Evolutionary conservation across 139 green algal genomes (phyloP).

Genomic region (Picochlorum costavermella): DNA sequence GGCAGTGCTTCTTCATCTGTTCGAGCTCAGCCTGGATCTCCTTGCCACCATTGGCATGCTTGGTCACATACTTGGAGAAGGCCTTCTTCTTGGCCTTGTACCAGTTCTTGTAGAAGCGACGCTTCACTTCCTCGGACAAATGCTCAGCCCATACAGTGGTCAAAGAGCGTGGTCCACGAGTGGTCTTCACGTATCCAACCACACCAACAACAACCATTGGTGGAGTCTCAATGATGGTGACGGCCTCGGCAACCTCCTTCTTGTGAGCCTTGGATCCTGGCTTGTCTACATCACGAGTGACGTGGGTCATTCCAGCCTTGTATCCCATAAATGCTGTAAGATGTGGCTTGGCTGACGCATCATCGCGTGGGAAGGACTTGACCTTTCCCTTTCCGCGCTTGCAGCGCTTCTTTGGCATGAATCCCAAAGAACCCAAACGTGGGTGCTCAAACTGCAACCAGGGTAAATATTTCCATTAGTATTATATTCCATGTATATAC

Average conservation of each 20-base stretch:
- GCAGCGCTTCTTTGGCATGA: conserved; percentile 98
- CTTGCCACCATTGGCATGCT: conserved; percentile 89
- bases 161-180: conserved; percentile 79
- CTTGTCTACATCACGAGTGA: conserved; percentile 97
- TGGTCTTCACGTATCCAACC: conserved; percentile 94
- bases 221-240: conserved; percentile 96
- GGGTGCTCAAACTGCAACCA: conserved; percentile 53
- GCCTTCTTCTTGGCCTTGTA: conserved; percentile 99
- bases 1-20: conserved; percentile 90
- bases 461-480: neutral
- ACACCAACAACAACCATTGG: conserved; percentile 96
- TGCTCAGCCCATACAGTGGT: conserved; percentile 97
- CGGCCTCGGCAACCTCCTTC: conserved; percentile 97
- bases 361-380: conserved; percentile 93
- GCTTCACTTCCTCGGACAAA: conserved; percentile 80
- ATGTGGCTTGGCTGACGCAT: conserved; percentile 78
- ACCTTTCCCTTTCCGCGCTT: conserved; percentile 82
- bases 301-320: conserved; percentile 96
- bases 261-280: conserved; percentile 99
- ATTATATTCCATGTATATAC: neutral
- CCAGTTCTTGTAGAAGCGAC: conserved; percentile 95
- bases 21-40: conserved; percentile 82
- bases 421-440: conserved; percentile 91
- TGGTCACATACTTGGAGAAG: conserved; percentile 96
- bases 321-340: conserved; percentile 96